phyloP scores from a whole-genome alignment of 345 rosid genomes.

The Eucalyptus sideroxylon region DNA sequence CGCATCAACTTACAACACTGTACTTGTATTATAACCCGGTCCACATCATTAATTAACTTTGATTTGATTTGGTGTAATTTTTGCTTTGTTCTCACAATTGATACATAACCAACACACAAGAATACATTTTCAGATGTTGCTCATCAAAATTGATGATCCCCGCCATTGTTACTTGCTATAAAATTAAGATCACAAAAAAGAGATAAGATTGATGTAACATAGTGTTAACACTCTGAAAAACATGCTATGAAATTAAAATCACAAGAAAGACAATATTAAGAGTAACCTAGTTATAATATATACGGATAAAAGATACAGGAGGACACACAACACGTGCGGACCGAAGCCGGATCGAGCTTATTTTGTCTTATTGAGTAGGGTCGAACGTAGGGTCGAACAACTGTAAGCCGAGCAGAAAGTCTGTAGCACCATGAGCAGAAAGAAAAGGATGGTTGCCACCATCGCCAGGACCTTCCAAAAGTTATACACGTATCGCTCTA shows the following conservation, averaged over 20 bases:
- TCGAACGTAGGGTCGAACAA: neutral
- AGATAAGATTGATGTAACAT: neutral
- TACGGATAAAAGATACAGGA: neutral
- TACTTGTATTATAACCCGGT: neutral
- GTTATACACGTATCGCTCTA: neutral
- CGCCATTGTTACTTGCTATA: neutral
- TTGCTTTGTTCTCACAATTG: neutral
- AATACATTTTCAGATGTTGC: neutral
- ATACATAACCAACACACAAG: neutral
- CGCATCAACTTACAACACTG: neutral
- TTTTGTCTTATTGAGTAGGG: neutral
- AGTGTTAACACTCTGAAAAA: neutral
- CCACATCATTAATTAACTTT: neutral
- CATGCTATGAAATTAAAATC: neutral
- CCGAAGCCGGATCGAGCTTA: neutral
- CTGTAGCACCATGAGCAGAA: neutral
- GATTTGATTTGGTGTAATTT: neutral
- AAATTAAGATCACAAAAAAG: neutral
- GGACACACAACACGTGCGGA: neutral
- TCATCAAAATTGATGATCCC: neutral
- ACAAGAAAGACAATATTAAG: neutral
- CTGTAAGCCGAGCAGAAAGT: neutral
- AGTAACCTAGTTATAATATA: neutral
- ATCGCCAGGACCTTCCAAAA: neutral
- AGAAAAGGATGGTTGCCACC: neutral